These are phyloP conservation scores for Ceriops tagal DNA, from an alignment of 345 rosid species.

Conservation along the genomic window DNA sequence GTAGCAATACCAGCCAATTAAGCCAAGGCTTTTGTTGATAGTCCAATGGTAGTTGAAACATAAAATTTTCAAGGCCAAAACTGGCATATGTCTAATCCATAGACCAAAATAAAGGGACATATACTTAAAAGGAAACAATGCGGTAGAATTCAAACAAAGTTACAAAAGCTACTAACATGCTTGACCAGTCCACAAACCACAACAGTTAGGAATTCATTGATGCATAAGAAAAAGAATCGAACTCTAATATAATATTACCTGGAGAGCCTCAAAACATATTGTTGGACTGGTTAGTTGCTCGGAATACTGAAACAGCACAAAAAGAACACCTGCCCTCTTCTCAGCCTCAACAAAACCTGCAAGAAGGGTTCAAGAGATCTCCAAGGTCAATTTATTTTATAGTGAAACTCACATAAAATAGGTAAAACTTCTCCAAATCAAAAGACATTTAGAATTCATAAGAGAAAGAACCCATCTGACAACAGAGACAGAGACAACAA, in stretches of 20 bases:
- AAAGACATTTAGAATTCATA: background rate
- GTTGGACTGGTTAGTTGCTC: constrained; percentile 46
- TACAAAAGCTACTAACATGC: background rate
- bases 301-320: constrained; percentile 50
- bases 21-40: background rate
- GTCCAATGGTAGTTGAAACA: background rate
- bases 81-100: too few species aligned
- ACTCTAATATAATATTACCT: constrained; percentile 44
- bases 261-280: constrained; percentile 80
- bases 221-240: background rate
- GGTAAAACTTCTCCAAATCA: background rate
- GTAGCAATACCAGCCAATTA: constrained; percentile 1
- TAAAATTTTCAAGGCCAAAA: too few species aligned
- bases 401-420: background rate
- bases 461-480: background rate
- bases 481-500: background rate
- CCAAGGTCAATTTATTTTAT: constrained; percentile 25
- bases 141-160: background rate
- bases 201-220: constrained; percentile 7
- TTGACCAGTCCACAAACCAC: background rate
- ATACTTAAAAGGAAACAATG: background rate
- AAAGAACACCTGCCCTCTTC: constrained; percentile 53
- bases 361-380: constrained; percentile 29
- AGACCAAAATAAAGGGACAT: background rate
- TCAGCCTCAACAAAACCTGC: constrained; percentile 53